Base-by-base conservation (phyloP, 208 protist genomes). In the Plasmodiophora brassicae region DNA sequence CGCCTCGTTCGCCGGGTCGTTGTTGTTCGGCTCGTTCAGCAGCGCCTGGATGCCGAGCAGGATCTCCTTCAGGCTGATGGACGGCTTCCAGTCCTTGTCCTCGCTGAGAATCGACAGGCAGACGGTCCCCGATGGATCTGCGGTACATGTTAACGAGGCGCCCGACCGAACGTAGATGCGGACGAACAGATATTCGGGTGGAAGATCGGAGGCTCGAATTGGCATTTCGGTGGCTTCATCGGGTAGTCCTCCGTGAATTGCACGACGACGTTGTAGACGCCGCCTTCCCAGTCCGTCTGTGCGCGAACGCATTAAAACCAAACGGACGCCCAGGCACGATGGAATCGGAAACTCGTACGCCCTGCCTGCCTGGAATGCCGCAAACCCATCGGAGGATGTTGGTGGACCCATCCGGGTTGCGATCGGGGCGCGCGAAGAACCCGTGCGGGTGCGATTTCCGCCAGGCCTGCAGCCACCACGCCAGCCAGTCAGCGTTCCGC, bases 31-130 rank as follows among this genome's bases (percentile, higher is more conserved):
- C 85, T 96, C 94, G 91, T 98, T 94, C 5, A 99, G 93, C 45
- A 99, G 93, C 87, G 98, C 95, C 92, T 99, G 98, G 45, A 99
- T 98, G n/a, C 98, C 97, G 0, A 99, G 90, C 20, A 99, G 93
- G 28, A 99, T 98, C 88, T 96, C 86, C 92, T 98, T 99, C 36
- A 99, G 93, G 0, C 96, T 98, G 38, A 99, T 96, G 43, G 94
- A 95, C 32, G 98, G 97, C 87, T 97, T 95, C 98, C 98, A 99
- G 88, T 98, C 97, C 90, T 99, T 97, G 71, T 99, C 97, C 88
- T 98, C 97, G 89, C 99, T 98, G 0, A 99, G 89, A 84, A 99
- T 97, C n/a, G 94, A 97, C 0, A 99, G 91, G 93, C 98, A 99
- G 25, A 99, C 97, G 14, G 50, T 57, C 20, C 50, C 50, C 14